A percentile compares a stretch with the other conserved stretches of the same genome.
Conservation (phyloP, 2,329 filamentous ascomycete species). For the Gnomoniopsis sp. region DNA sequence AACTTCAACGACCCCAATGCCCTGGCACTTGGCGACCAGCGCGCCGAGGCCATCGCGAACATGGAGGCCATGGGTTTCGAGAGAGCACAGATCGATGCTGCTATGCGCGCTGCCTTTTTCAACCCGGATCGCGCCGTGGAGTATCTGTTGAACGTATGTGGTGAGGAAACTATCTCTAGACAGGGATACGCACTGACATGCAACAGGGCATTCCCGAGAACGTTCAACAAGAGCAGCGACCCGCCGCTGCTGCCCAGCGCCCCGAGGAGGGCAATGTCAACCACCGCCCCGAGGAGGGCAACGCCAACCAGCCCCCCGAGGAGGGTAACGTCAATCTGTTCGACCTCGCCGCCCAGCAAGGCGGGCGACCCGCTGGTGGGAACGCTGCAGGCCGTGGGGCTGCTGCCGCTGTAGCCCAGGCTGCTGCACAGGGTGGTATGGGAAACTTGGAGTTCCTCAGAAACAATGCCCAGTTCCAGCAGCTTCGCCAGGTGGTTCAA, state of each 20-base stretch:
- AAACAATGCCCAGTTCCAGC: slow-evolving; percentile 96
- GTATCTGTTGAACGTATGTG: slow-evolving; percentile 79
- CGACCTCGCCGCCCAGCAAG: slow-evolving; percentile 82
- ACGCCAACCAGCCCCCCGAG: slow-evolving; percentile 39
- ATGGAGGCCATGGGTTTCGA: slow-evolving; percentile 99
- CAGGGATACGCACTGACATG: neutral
- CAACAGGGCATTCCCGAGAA: slow-evolving; percentile 84
- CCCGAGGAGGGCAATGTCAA: slow-evolving; percentile 70
- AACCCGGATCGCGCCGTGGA: slow-evolving; percentile 97
- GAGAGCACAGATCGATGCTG: slow-evolving; percentile 81
- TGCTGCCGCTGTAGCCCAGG: slow-evolving; percentile 47
- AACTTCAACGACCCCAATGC: slow-evolving; percentile 69
- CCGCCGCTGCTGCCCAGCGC: slow-evolving; percentile 23
- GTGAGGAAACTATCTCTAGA: neutral
- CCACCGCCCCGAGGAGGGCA: slow-evolving; percentile 70
- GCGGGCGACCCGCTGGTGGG: slow-evolving; percentile 40
- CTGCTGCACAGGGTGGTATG: slow-evolving; percentile 47
- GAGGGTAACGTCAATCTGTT: slow-evolving; percentile 82
- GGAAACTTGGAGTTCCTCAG: slow-evolving; percentile 90
- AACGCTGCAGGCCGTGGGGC: slow-evolving; percentile 43
- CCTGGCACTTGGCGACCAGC: slow-evolving; percentile 81
- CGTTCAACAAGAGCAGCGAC: slow-evolving; percentile 54
- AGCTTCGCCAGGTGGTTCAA: slow-evolving; percentile 93
- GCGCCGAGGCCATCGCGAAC: slow-evolving; percentile 77
- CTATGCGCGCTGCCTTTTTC: slow-evolving; percentile 94